Base-by-base conservation (phyloP, 768 basidiomycete genomes). In the Cystobasidium tubakii region DNA sequence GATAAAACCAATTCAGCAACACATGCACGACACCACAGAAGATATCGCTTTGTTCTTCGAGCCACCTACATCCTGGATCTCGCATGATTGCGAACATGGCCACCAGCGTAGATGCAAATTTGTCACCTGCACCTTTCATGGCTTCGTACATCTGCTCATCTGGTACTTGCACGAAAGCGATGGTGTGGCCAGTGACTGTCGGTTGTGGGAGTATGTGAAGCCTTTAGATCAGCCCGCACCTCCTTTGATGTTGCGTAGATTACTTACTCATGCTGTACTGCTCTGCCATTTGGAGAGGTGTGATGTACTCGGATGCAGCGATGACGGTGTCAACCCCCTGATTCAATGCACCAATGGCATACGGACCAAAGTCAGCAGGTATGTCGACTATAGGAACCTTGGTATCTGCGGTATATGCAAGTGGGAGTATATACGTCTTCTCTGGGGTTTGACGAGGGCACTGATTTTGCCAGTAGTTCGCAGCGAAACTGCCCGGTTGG, bases 291-390 rank as follows among this genome's bases (percentile, higher is more conserved):
- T 69, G 60, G 39, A 36, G 7, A 4, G 66, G 66, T 3, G 66
- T 69, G 25, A 69, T 39, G 29, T 69, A 69, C 23, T 53, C 46
- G 17, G 66, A 50, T 4, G 66, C 10, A 3, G 46, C 66, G 55
- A 34, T 27, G 36, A 69, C 66, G 29, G 66, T 69, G 10, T 69
- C 54, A 34, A 57, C 66, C 2, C 36, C 46, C 3, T 69, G 6
- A 29, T 69, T 29, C 55, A 69, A 23, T 25, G 66, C 66, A 6
- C 66, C 66, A 31, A 69, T 50, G 15, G 34, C 66, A 57, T 69
- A 69, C 21, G 13, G 23, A 25, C 66, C 66, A 31, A 19, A 54
- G 19, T 69, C 66, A 29, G 44, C 66, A 39, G 66, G 3, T 2
- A 53, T 33, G 64, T 69, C 66, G 46, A 69, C 64, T 4, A 69